A percentile compares a stretch with the other conserved stretches of the same genome.
These are phyloP conservation scores for Pythium myriotylum DNA, from an alignment of 352 stramenopile genomes.

Conservation along the genomic window DNA sequence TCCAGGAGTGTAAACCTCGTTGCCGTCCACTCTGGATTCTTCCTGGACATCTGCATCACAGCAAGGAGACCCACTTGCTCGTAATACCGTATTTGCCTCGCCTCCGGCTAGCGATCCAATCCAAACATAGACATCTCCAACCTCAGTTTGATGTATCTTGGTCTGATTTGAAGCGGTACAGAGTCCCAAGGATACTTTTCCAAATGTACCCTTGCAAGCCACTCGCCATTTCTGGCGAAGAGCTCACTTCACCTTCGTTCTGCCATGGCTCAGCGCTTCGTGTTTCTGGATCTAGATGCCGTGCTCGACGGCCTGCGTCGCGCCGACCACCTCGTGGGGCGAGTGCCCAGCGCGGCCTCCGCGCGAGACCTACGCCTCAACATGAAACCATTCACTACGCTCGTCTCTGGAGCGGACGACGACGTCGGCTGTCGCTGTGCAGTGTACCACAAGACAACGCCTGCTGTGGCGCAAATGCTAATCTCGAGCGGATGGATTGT, in stretches of 20 bases:
- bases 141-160: too few relatives aligned
- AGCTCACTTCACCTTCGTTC: not conserved
- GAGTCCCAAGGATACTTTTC: too few relatives aligned
- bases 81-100: too few relatives aligned
- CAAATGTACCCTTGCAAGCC: too few relatives aligned
- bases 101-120: too few relatives aligned
- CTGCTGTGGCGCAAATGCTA: conserved; percentile 3
- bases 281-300: conserved; percentile 13
- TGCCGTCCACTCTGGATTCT: too few relatives aligned
- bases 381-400: conserved; percentile 6
- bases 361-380: conserved; percentile 5
- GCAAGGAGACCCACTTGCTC: too few relatives aligned
- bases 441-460: not conserved
- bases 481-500: not conserved
- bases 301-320: conserved; percentile 11
- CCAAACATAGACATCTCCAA: too few relatives aligned
- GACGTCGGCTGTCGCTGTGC: not conserved
- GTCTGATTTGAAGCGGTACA: too few relatives aligned
- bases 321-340: conserved; percentile 4
- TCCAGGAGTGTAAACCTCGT: too few relatives aligned
- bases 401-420: not conserved
- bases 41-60: too few relatives aligned
- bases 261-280: conserved; percentile 2
- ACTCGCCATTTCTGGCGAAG: not conserved
- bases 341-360: not conserved